A percentile compares a stretch with the other conserved stretches of the same genome.
Conservation (phyloP, 140 eudicot species). For the Ambrosia hybrid region DNA sequence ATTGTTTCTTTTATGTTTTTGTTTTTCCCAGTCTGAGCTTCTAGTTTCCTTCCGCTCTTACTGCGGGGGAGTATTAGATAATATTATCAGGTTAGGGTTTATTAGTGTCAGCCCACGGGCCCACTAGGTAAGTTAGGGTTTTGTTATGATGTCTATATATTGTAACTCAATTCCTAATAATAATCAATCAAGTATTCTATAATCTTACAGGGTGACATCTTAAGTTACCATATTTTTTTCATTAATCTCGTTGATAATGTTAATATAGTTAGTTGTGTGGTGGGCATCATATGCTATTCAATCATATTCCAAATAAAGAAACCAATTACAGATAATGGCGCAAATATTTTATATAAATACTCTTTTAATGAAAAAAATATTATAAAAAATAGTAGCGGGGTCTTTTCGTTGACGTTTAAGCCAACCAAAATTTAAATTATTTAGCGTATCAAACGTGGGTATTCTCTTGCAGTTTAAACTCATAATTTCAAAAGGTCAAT, state of each 20-base stretch:
- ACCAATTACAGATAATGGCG: constrained; percentile 12
- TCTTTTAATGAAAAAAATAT: background rate
- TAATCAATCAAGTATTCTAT: no score
- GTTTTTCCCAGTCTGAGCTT: no score
- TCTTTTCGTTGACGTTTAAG: background rate
- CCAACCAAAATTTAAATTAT: background rate
- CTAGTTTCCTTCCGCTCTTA: no score
- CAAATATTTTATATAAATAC: background rate
- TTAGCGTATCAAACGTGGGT: background rate
- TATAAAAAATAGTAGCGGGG: background rate
- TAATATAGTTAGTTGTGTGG: constrained; percentile 21
- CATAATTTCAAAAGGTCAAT: background rate
- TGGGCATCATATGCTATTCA: constrained; percentile 36
- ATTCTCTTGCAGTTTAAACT: background rate
- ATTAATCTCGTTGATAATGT: constrained; percentile 24
- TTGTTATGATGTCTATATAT: no score
- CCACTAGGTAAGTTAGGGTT: no score
- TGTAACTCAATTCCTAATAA: no score
- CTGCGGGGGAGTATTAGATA: no score
- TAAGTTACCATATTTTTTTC: background rate
- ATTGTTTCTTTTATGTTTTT: no score
- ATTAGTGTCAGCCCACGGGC: no score
- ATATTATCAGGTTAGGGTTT: no score
- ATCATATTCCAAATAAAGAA: constrained; percentile 18
- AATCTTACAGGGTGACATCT: constrained; percentile 5